Conservation (phyloP, 2,329 filamentous ascomycete genomes). For the Beauveria pseudobassiana region DNA sequence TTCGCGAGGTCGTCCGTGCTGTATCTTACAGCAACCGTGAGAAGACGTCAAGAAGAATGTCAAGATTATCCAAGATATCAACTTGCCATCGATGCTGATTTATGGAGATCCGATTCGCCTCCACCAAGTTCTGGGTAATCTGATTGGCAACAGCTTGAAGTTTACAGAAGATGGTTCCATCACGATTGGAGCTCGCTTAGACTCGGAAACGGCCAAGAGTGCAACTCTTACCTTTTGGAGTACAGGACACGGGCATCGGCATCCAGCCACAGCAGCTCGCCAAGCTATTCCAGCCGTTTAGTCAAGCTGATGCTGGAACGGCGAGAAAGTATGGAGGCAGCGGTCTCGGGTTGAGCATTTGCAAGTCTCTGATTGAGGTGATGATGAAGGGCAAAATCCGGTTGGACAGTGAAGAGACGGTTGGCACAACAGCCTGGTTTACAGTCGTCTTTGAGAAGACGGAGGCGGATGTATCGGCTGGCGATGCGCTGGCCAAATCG, state of each 20-base stretch:
- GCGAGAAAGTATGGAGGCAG: conserved; percentile 88
- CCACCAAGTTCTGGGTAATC: conserved; percentile 67
- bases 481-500: conserved; percentile 40
- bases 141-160: conserved; percentile 89
- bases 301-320: conserved; percentile 84
- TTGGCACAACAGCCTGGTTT: conserved; percentile 69
- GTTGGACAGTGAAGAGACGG: conserved; percentile 66
- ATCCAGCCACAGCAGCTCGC: conserved; percentile 74
- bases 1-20: conserved; percentile 58
- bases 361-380: conserved; percentile 87
- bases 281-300: conserved; percentile 87
- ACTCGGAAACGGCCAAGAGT: conserved; percentile 60
- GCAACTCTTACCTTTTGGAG: conserved; percentile 77
- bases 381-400: conserved; percentile 84
- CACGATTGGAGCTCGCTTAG: conserved; percentile 69
- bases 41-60: conserved; percentile 55
- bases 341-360: conserved; percentile 84
- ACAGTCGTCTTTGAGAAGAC: conserved; percentile 82
- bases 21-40: conserved; percentile 59
- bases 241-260: conserved; percentile 85
- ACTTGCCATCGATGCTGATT: conserved; percentile 64
- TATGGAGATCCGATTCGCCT: conserved; percentile 60
- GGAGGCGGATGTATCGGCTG: conserved; percentile 49
- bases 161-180: conserved; percentile 85
- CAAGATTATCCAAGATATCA: conserved; percentile 62